Evolutionary conservation across 2,329 filamentous ascomycete species (phyloP).

Genomic region (Claviceps sorghi): DNA sequence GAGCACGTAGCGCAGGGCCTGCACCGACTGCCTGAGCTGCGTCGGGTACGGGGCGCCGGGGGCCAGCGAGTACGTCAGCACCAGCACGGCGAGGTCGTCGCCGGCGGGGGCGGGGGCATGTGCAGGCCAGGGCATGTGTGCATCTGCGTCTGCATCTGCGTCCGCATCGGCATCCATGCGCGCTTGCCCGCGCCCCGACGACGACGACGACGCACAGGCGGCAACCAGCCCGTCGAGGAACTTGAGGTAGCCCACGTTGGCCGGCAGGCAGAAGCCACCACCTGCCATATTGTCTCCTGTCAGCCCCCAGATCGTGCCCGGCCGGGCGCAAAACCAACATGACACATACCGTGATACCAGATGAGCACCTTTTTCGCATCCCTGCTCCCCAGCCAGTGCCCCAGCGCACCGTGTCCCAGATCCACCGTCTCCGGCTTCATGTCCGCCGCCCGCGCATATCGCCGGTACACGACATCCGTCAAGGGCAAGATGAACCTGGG

Average conservation of each 20-base stretch:
- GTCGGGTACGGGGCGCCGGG: constrained; percentile 10
- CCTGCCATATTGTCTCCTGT: constrained; percentile 1
- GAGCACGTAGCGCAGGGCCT: constrained; percentile 9
- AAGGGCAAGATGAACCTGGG: constrained; percentile 8
- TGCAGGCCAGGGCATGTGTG: too few species aligned
- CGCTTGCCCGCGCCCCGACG: too few species aligned
- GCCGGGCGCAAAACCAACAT: too few species aligned
- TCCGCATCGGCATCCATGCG: too few species aligned
- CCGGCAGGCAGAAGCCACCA: constrained; percentile 11
- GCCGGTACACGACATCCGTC: constrained; percentile 9
- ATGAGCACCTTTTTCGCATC: constrained; percentile 10
- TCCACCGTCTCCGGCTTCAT: constrained; percentile 9
- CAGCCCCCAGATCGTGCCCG: too few species aligned
- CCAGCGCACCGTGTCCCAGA: constrained; percentile 8
- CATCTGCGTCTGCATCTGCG: too few species aligned
- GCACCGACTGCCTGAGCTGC: constrained; percentile 10
- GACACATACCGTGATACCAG: constrained; percentile 12
- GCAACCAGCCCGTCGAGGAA: constrained; percentile 8
- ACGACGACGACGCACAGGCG: too few species aligned
- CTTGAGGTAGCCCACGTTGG: constrained; percentile 10
- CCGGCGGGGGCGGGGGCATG: too few species aligned
- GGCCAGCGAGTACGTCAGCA: constrained; percentile 9
- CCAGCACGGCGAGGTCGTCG: constrained; percentile 11
- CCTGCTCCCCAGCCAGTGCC: constrained; percentile 12
- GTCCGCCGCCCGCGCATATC: constrained; percentile 7